A percentile compares a stretch with the other conserved stretches of the same genome.
Conservation (phyloP, 345 rosid genomes). For the Carallia pectinifolia region DNA sequence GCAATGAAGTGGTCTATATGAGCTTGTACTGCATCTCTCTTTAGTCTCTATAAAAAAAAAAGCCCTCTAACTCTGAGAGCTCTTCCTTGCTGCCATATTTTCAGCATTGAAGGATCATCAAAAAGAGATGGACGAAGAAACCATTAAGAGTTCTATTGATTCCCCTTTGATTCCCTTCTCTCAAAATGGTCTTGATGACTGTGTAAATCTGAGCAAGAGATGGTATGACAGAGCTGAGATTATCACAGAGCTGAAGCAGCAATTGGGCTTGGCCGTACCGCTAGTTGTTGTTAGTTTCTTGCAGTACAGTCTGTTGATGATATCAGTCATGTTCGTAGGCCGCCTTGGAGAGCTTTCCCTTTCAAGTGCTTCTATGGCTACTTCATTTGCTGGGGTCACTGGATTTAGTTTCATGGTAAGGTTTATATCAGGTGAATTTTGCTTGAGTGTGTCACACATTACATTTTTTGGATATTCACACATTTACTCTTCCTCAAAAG, state of each 20-base stretch:
- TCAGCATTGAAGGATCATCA: too few relatives aligned
- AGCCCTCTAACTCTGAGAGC: too few relatives aligned
- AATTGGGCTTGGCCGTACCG: slow-evolving; percentile 36
- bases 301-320: slow-evolving; percentile 30
- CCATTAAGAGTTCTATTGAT: neutral
- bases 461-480: too few relatives aligned
- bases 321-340: slow-evolving; percentile 41
- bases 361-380: slow-evolving; percentile 45
- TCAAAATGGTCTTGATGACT: neutral
- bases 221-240: slow-evolving; percentile 16
- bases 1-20: too few relatives aligned
- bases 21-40: too few relatives aligned
- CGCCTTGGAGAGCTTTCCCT: slow-evolving; percentile 35
- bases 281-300: slow-evolving; percentile 31
- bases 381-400: slow-evolving; percentile 44
- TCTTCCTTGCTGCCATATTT: too few relatives aligned
- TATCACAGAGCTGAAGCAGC: slow-evolving; percentile 30
- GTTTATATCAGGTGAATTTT: neutral
- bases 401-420: slow-evolving; percentile 36
- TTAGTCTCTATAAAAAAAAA: too few relatives aligned
- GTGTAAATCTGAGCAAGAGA: neutral
- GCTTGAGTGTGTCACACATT: too few relatives aligned
- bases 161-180: slow-evolving; percentile 9
- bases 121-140: slow-evolving; percentile 19
- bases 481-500: too few relatives aligned